These are phyloP conservation scores for Pholiota microspora DNA, from an alignment of 768 basidiomycete species.

Conservation along the genomic window DNA sequence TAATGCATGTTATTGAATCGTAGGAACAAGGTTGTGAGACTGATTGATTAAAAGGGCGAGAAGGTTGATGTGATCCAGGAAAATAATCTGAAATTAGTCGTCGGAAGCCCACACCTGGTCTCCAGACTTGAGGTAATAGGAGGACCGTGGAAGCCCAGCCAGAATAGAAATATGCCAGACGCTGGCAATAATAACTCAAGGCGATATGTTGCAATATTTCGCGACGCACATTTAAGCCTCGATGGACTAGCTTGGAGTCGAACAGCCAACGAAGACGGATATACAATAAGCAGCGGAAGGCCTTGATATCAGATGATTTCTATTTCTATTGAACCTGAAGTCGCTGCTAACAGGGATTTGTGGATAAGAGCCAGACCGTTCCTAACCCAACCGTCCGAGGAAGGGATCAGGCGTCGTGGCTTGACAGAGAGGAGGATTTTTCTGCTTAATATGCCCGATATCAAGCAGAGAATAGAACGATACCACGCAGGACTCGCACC, in stretches of 20 bases:
- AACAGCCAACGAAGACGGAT: not conserved
- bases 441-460: not conserved
- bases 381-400: not conserved
- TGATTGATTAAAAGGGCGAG: slow-evolving; percentile 9
- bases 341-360: not conserved
- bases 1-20: slow-evolving; percentile 8
- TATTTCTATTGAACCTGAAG: not conserved
- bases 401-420: not conserved
- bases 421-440: not conserved
- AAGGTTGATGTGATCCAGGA: slow-evolving; percentile 7
- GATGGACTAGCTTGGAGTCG: not conserved
- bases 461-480: not conserved
- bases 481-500: not conserved
- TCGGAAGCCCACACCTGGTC: slow-evolving; percentile 2
- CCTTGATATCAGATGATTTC: not conserved
- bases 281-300: not conserved
- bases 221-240: not conserved
- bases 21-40: slow-evolving; percentile 2
- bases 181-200: not conserved
- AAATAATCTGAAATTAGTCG: slow-evolving; percentile 2
- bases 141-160: not conserved
- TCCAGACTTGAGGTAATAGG: slow-evolving; percentile 1
- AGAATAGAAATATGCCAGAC: not conserved
- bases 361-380: not conserved
- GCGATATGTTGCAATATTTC: not conserved